Evolutionary conservation across 805 yeast genomes (phyloP).

Genomic region (Yamadazyma olivae): DNA sequence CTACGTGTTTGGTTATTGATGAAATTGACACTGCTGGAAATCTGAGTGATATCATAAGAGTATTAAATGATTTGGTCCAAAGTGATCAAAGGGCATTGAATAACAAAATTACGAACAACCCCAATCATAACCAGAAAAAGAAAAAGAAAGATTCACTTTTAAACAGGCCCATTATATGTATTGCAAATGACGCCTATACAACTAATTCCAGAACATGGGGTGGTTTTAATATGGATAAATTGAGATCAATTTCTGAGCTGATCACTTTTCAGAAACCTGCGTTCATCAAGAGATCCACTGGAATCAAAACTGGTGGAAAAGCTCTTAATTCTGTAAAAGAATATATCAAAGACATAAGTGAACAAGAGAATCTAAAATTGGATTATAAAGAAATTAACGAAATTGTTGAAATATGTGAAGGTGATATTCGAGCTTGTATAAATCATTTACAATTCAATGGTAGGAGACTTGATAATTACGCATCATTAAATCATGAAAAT

Average conservation of each 20-base stretch:
- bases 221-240: slow-evolving; percentile 60
- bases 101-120: slow-evolving; percentile 2
- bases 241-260: slow-evolving; percentile 72
- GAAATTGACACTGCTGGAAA: slow-evolving; percentile 67
- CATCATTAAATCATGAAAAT: not conserved
- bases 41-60: slow-evolving; percentile 33
- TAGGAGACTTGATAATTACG: slow-evolving; percentile 11
- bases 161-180: slow-evolving; percentile 82
- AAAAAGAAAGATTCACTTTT: slow-evolving; percentile 38
- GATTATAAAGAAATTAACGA: slow-evolving; percentile 55
- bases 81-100: slow-evolving; percentile 54
- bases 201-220: slow-evolving; percentile 22
- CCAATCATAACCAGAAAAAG: slow-evolving; percentile 16
- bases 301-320: slow-evolving; percentile 36
- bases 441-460: slow-evolving; percentile 72
- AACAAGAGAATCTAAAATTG: slow-evolving; percentile 49
- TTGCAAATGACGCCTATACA: slow-evolving; percentile 85
- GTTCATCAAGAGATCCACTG: slow-evolving; percentile 40
- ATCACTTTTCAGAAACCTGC: slow-evolving; percentile 62
- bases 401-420: slow-evolving; percentile 67
- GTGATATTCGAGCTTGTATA: slow-evolving; percentile 82
- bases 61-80: slow-evolving; percentile 57
- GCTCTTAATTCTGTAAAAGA: slow-evolving; percentile 37
- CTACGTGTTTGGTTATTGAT: slow-evolving; percentile 81
- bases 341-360: slow-evolving; percentile 46